A percentile compares a stretch with the other conserved stretches of the same genome.
phyloP scores from a whole-genome alignment of 352 stramenopile genomes.

The Phytophthora capsici region DNA sequence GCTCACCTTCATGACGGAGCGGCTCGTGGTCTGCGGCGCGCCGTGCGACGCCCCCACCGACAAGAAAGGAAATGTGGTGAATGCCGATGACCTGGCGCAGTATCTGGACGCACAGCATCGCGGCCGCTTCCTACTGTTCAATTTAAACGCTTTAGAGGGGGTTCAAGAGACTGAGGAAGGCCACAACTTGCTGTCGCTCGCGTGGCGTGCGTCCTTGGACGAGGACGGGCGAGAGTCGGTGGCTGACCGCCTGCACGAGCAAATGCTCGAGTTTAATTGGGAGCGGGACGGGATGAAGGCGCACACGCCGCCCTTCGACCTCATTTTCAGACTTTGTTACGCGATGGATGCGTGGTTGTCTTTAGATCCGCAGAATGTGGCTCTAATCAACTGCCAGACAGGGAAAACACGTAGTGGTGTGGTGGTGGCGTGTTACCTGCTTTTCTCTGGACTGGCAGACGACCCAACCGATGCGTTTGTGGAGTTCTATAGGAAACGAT shows the following conservation, averaged over 20 bases:
- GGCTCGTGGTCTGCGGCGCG: constrained; percentile 66
- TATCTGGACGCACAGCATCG: constrained; percentile 65
- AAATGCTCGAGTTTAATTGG: constrained; percentile 88
- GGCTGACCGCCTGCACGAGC: constrained; percentile 68
- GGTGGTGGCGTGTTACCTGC: constrained; percentile 93
- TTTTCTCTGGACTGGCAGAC: constrained; percentile 80
- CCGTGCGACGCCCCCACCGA: constrained; percentile 62
- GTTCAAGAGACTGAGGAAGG: background rate
- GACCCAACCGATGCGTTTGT: constrained; percentile 89
- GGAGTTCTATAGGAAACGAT: constrained; percentile 89
- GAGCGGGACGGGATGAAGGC: constrained; percentile 84
- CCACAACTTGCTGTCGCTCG: background rate
- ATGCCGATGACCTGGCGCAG: constrained; percentile 66
- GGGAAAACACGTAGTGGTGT: constrained; percentile 95
- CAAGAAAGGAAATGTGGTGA: constrained; percentile 79
- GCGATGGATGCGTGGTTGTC: constrained; percentile 92
- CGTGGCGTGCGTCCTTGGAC: background rate
- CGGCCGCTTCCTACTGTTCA: constrained; percentile 82
- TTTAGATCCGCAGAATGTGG: constrained; percentile 81
- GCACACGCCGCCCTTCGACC: constrained; percentile 79
- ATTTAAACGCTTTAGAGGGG: constrained; percentile 68
- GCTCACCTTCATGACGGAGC: constrained; percentile 77
- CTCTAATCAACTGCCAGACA: constrained; percentile 90
- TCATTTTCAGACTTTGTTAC: constrained; percentile 94
- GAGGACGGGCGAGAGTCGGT: constrained; percentile 22